Base-by-base conservation (phyloP, 2,329 filamentous ascomycete genomes). In the Whalleya microplaca region DNA sequence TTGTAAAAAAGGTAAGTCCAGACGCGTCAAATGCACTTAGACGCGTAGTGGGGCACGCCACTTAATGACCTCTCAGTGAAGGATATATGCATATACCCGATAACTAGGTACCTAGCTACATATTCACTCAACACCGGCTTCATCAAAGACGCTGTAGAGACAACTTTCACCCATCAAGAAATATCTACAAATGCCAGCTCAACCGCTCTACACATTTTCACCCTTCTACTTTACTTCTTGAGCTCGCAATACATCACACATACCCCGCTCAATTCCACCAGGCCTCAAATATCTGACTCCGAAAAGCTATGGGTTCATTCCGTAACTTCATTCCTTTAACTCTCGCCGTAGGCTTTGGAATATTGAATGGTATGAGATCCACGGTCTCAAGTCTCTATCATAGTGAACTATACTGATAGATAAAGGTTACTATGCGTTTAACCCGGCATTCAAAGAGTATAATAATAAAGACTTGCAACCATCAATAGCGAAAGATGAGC, bases 281-380 rank as follows among this genome's bases (percentile, higher is more conserved):
- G 32, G 14, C 32, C 32, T 37, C 10, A 12, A 37, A 12, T 37
- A 37, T 12, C 14, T 23, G 3, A 37, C 9, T 23, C 20, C 9
- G 51, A 37, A 37, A 12, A 37, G 10, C 20, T 29, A 69, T 69
- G 67, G 66, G 67, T 55, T 60, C 62, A 43, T 65, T 68, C 19
- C 65, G 67, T 14, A 60, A 41, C n/a, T 59, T 58, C n/a, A 16
- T 69, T 41, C 67, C 68, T n/a, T 41, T 70, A 7, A 57, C 66
- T 37, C 41, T 73, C n/a, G 72, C 72, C 6, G 50, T 72, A 19
- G 55, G 66, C 7, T 66, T 68, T 54, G 72, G 72, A 23, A 55
- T 73, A 40, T 64, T 41, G n/a, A 73, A 71, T 51, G 71, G 72
- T 73, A 69, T 19, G 59, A n/a, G n/a, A 47, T 46, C 46, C 32